Base-by-base conservation (phyloP, 306 rosid genomes). In the Vigna mungo region DNA sequence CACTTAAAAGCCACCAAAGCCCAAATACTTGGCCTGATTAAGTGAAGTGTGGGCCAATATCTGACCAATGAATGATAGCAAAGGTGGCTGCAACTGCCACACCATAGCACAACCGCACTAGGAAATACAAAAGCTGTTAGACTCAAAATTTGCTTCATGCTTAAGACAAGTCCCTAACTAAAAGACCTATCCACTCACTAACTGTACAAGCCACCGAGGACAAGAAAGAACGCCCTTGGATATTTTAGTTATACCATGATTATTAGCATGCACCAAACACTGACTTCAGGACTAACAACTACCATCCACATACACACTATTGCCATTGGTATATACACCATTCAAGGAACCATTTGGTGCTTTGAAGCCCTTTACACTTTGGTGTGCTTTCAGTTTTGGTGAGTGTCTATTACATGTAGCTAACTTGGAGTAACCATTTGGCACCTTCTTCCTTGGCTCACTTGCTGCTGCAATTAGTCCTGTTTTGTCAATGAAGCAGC, bases 391-490 rank as follows among this genome's bases (percentile, higher is more conserved):
- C 56, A 59, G 77, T n/a, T 20, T 27, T 47, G 86, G 60, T 17
- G 77, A 34, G 83, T 83, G 92, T 63, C 93, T 91, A 27, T 87
- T 60, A 3, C 12, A 85, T 27, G 52, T 85, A 30, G 81, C 2
- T 3, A 82, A 25, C 85, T 71, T 88, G 68, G 46, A 6, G 9
- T 81, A 82, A 54, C 89, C 89, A 17, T 86, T 72, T 12, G 62
- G 83, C 59, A 0, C 27, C 62, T 16, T 12, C 72, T 65, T 83
- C 84, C 48, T 86, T 9, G 21, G 79, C 44, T 86, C 90, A 75
- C 88, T 83, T 63, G 96, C 86, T 46, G 91, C 91, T 78, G 88
- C 89, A 62, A 92, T 90, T 63, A 92, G 82, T 80, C 97, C 97
- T 92, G 88, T 77, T 32, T 52, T 36, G 41, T 49, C 55, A 32